Base-by-base conservation (phyloP, 768 basidiomycete species). In the Tricholoma flavovirens region DNA sequence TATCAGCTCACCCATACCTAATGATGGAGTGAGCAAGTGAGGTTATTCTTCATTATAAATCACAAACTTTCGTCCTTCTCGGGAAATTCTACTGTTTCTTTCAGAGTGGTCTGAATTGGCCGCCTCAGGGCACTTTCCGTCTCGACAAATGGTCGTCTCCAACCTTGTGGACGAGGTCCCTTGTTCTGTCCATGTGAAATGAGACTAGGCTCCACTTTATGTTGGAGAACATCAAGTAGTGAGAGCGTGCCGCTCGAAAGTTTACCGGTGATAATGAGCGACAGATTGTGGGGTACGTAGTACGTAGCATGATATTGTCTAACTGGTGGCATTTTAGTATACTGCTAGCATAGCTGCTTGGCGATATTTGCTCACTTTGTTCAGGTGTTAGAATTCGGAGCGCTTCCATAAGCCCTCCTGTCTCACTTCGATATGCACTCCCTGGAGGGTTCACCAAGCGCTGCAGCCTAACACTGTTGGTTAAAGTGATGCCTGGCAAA, bases 141-240 rank as follows among this genome's bases (percentile, higher is more conserved):
- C 73, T 98, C 94, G 32, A 98, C 63, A 66, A 98, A 98, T 5
- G 97, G 97, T 17, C 96, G 84, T 60, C 90, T 92, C 95, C 96
- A 99, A 7, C 84, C 89, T 1, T 71, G 61, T 5, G 94, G 95
- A 11, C 77, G 78, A 48, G 82, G 73, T 2, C 92, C 93, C 17
- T 79, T 70, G 59, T 83, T 78, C 65, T 90, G 87, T 8, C 81
- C 80, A 64, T 97, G 92, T 21, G 76, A 77, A 29, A 92, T 77
- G 54, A 98, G 83, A 49, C 72, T 80, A 0, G 94, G 91, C 64
- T 98, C 93, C 5, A 98, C 81, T 65, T 92, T 67, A 3, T 86
- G 76, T 65, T 95, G 90, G 22, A 97, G 77, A 35, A 95, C 88
- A 40, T 83, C 77, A 22, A 98, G 81, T 15, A 99, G 80, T 24